Evolutionary conservation across 129 eudicot species (phyloP), one percentile per base, ranked within the genome.

Genomic region (Flaveria sonorensis): DNA sequence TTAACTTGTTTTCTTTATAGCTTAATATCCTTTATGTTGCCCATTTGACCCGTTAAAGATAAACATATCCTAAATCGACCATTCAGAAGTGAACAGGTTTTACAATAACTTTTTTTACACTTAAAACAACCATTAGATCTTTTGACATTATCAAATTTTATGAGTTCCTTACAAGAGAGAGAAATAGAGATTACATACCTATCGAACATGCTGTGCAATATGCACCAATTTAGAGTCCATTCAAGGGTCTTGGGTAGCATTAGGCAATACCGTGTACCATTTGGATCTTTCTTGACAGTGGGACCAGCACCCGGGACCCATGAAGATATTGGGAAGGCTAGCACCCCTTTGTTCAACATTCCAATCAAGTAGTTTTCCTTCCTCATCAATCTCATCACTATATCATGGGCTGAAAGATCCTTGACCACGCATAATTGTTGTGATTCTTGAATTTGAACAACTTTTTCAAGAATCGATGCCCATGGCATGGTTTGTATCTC

Each of bases 251-350:
- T 88, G 52, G 98, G 85, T 74, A 93, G 68, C 70, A 93, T 79
- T n/a, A 93, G 75, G 57, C 89, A 87, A 26, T 66, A 68, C 2
- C 21, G 87, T 11, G 76, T 78, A 75, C 92, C 94, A 74, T 73
- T 73, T 16, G 86, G 85, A 20, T 80, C 86, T 73, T 67, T 75
- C 72, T 79, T 90, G 73, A 79, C 81, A 40, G 84, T 75, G 57
- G 88, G 90, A 60, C 98, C 90, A 18, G 88, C 91, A 77, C 95
- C 98, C 2, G 92, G 98, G 70, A 90, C 83, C 98, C 98, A 90
- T 56, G 60, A 53, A 69, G 92, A 81, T 57, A 93, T 82, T 5
- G 98, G 92, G 55, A 93, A 88, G 45, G 98, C 86, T 48, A 93
- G 92, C 40, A 93, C 86, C 55, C 98, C 98, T 85, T 90, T 93